These are phyloP conservation scores for Tetradesmus lagerheimii DNA, from an alignment of 139 green algal species.

Conservation along the genomic window DNA sequence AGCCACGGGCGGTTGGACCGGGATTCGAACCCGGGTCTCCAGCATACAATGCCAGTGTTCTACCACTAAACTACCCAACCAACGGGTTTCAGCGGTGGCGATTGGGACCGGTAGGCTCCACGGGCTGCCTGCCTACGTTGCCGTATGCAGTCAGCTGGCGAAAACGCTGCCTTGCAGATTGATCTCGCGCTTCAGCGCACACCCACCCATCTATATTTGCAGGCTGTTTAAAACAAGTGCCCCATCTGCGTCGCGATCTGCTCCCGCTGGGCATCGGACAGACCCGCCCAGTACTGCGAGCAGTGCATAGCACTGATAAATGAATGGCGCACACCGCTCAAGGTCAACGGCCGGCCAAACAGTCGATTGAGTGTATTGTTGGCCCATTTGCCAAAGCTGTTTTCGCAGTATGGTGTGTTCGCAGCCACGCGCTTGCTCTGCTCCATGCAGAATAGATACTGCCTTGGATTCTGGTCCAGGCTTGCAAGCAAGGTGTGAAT, in stretches of 20 bases:
- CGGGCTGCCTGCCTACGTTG: too few relatives aligned
- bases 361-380: background rate
- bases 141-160: too few relatives aligned
- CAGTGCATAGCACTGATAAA: background rate
- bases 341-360: background rate
- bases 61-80: too few relatives aligned
- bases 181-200: too few relatives aligned
- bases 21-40: too few relatives aligned
- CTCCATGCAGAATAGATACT: background rate
- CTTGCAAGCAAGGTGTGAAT: background rate
- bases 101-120: too few relatives aligned
- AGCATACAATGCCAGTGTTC: too few relatives aligned
- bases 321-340: background rate
- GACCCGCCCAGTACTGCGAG: background rate
- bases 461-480: background rate
- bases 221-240: background rate
- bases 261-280: background rate
- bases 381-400: background rate
- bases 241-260: background rate
- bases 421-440: background rate
- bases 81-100: too few relatives aligned
- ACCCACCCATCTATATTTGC: too few relatives aligned
- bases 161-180: too few relatives aligned
- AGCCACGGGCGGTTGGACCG: too few relatives aligned
- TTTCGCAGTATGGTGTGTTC: background rate